These are phyloP conservation scores for Penicillium manginii DNA, from an alignment of 495 filamentous ascomycete species.

Conservation along the genomic window DNA sequence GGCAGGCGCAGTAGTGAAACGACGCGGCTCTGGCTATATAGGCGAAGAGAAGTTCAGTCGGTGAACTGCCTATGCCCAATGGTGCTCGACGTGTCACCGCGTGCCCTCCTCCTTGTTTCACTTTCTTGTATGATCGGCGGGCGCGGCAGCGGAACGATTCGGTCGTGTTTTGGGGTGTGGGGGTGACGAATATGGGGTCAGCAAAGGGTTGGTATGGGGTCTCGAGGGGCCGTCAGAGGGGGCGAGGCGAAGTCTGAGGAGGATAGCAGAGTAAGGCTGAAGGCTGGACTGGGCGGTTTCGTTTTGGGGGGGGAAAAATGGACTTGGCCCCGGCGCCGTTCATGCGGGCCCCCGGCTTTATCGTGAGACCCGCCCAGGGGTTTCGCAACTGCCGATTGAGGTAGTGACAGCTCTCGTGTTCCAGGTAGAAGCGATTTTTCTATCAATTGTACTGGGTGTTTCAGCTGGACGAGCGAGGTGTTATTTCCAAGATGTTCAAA, in stretches of 20 bases:
- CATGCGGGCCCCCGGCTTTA: slow-evolving; percentile 33
- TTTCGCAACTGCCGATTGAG: slow-evolving; percentile 16
- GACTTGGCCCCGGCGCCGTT: slow-evolving; percentile 28
- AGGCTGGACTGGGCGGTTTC: neutral
- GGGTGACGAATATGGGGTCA: neutral
- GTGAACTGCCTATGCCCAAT: neutral
- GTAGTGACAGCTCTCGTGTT: neutral
- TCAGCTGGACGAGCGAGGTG: neutral
- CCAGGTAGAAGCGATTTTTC: neutral
- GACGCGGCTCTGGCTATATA: neutral
- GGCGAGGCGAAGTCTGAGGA: neutral
- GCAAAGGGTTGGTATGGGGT: neutral
- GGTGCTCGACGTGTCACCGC: neutral
- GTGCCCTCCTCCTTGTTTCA: neutral
- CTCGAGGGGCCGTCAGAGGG: neutral
- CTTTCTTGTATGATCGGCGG: neutral
- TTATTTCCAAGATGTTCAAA: neutral
- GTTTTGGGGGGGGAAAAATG: slow-evolving; percentile 16
- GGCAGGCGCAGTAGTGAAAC: neutral
- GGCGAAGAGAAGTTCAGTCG: neutral
- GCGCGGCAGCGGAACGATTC: neutral
- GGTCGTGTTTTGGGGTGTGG: neutral
- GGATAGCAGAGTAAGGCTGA: neutral
- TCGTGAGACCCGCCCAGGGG: slow-evolving; percentile 23
- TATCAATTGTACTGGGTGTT: neutral